Percentiles rank a stretch among this genome's conserved stretches.
Conservation (phyloP, 306 rosid genomes). For the Fagus crenata region DNA sequence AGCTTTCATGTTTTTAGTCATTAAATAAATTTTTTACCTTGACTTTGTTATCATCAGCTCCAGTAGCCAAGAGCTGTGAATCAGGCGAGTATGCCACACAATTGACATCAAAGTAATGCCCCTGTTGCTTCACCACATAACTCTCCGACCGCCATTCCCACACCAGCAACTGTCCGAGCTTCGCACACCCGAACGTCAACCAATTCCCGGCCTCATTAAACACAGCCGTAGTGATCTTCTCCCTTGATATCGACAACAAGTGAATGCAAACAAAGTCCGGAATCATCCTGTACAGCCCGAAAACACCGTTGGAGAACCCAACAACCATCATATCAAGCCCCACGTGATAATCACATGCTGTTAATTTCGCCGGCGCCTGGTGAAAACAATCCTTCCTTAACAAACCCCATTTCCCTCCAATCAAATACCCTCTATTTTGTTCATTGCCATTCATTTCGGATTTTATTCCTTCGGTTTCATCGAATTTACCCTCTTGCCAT, state of each 20-base stretch:
- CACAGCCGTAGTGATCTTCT: conserved; percentile 73
- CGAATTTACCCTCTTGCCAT: conserved; percentile 30
- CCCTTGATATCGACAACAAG: conserved; percentile 73
- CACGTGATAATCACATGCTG: conserved; percentile 80
- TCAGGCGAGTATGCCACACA: conserved; percentile 81
- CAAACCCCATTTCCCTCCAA: conserved; percentile 70
- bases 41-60: conserved; percentile 98
- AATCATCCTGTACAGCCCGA: conserved; percentile 89
- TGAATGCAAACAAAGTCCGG: conserved; percentile 93
- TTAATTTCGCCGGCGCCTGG: conserved; percentile 59
- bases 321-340: conserved; percentile 78
- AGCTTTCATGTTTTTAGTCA: not conserved
- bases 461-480: conserved; percentile 41
- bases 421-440: conserved; percentile 53
- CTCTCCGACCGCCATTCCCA: conserved; percentile 98
- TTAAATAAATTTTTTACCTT: conserved; percentile 50
- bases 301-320: conserved; percentile 84
- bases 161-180: conserved; percentile 88
- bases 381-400: conserved; percentile 68
- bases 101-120: conserved; percentile 95
- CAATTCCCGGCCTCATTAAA: conserved; percentile 90
- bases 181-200: conserved; percentile 87
- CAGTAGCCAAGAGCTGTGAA: conserved; percentile 86
- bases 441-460: conserved; percentile 40
- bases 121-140: conserved; percentile 93